These are phyloP conservation scores for Striga hermonthica DNA, from an alignment of 305 asterid species.

Conservation along the genomic window DNA sequence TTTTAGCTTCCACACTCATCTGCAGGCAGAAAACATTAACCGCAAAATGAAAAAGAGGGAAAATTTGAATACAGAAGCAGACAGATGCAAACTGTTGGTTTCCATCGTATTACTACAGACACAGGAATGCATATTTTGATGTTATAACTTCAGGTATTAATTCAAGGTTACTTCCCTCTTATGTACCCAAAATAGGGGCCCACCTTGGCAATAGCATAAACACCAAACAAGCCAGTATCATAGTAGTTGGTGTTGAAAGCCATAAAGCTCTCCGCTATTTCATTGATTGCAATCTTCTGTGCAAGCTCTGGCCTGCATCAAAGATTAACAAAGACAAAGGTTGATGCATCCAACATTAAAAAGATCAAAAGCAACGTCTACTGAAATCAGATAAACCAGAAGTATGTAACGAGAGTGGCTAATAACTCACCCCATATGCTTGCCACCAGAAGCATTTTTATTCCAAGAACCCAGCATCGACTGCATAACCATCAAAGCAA, in stretches of 20 bases:
- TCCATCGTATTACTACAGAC: no score
- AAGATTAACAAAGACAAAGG: conserved; percentile 30
- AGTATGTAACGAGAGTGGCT: background rate
- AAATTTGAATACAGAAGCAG: no score
- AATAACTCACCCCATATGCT: conserved; percentile 75
- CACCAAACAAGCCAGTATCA: conserved; percentile 89
- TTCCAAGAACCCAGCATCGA: conserved; percentile 80
- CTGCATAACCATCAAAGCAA: conserved; percentile 70
- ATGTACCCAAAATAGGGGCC: conserved; percentile 1
- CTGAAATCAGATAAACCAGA: background rate
- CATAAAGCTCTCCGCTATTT: conserved; percentile 84
- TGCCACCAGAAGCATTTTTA: conserved; percentile 75
- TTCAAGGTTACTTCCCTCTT: background rate
- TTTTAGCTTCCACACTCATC: no score
- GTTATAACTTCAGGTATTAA: no score
- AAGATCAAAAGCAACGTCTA: background rate
- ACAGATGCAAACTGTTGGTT: no score
- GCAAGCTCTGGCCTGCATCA: conserved; percentile 66
- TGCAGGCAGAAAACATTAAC: no score
- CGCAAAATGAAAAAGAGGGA: no score
- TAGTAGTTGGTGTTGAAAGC: conserved; percentile 85
- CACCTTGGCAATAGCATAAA: conserved; percentile 87
- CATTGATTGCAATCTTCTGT: conserved; percentile 68
- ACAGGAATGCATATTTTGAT: no score
- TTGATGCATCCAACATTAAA: conserved; percentile 45